These are phyloP conservation scores for Colletotrichum graminicola DNA, from an alignment of 2,329 filamentous ascomycete genomes.

Conservation along the genomic window DNA sequence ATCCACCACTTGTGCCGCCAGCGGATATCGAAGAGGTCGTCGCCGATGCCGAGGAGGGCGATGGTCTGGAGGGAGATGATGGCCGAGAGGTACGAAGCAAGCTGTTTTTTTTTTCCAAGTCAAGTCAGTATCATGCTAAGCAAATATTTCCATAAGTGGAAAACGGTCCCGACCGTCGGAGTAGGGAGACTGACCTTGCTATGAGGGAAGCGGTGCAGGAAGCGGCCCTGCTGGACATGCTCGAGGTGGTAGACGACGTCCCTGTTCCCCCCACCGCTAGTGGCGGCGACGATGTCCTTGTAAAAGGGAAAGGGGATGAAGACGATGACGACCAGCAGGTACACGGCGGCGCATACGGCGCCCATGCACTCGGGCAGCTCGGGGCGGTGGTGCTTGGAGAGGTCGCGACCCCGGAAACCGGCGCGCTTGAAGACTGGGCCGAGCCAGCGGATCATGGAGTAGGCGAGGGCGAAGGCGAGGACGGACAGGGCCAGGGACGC, in stretches of 20 bases:
- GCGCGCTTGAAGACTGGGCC: slow-evolving; percentile 89
- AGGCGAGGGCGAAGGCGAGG: slow-evolving; percentile 84
- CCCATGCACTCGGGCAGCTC: slow-evolving; percentile 98
- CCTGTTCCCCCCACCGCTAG: slow-evolving; percentile 91
- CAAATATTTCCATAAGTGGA: neutral
- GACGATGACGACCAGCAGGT: slow-evolving; percentile 86
- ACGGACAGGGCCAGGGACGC: slow-evolving; percentile 89
- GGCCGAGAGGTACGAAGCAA: slow-evolving; percentile 94
- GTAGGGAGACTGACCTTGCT: slow-evolving; percentile 74
- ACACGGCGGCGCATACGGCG: slow-evolving; percentile 90
- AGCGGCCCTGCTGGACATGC: slow-evolving; percentile 83
- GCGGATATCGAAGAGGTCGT: slow-evolving; percentile 97
- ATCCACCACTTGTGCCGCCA: slow-evolving; percentile 99
- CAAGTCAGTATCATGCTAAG: slow-evolving; percentile 5
- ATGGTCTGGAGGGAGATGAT: slow-evolving; percentile 93
- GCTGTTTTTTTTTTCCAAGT: slow-evolving; percentile 60
- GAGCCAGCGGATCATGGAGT: slow-evolving; percentile 92
- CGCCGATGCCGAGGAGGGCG: slow-evolving; percentile 90
- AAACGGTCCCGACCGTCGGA: neutral
- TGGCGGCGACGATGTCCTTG: slow-evolving; percentile 96
- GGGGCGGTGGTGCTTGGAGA: slow-evolving; percentile 76
- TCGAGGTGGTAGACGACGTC: slow-evolving; percentile 83
- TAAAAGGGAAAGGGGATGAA: slow-evolving; percentile 99
- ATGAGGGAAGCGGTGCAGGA: slow-evolving; percentile 93
- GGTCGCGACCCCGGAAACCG: slow-evolving; percentile 89